Evolutionary conservation across 495 filamentous ascomycete species (phyloP).

Genomic region (Durotheca rogersii): DNA sequence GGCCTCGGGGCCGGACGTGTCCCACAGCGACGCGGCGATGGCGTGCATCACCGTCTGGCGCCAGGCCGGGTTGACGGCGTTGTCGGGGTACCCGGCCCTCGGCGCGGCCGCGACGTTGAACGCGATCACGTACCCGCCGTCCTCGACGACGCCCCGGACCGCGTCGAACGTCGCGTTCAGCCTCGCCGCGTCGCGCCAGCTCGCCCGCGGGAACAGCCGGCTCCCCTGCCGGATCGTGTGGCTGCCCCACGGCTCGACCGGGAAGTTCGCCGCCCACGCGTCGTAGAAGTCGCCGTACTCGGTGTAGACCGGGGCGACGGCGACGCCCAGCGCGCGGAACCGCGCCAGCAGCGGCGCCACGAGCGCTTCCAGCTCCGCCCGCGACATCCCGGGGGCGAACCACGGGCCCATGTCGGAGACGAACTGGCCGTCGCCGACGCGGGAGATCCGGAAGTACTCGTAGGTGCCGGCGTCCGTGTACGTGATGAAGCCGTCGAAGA

Average conservation of each 20-base stretch:
- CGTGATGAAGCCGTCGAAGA: conserved; percentile 48
- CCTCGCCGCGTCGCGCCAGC: conserved; percentile 36
- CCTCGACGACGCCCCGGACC: conserved; percentile 42
- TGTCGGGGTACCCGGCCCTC: conserved; percentile 33
- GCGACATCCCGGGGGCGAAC: conserved; percentile 51
- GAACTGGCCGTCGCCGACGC: conserved; percentile 37
- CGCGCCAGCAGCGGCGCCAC: conserved; percentile 50
- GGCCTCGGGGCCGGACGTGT: conserved; percentile 33
- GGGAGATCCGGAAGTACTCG: conserved; percentile 48
- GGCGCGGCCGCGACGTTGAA: conserved; percentile 50
- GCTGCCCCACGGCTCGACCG: conserved; percentile 46
- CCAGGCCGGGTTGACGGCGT: conserved; percentile 44
- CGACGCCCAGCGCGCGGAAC: conserved; percentile 37
- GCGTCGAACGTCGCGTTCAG: conserved; percentile 44
- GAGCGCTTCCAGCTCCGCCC: conserved; percentile 43
- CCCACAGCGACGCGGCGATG: conserved; percentile 47
- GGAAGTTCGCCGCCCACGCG: conserved; percentile 49
- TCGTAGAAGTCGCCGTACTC: conserved; percentile 51
- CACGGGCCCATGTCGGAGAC: conserved; percentile 47
- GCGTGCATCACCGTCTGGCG: conserved; percentile 42
- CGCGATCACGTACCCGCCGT: conserved; percentile 46
- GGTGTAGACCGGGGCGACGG: conserved; percentile 45
- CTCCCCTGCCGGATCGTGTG: conserved; percentile 41
- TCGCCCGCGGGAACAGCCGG: conserved; percentile 46
- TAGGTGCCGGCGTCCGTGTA: conserved; percentile 56